Evolutionary conservation across 371 early-diverging fungal species (phyloP).

Genomic region (Synchytrium microbalum): DNA sequence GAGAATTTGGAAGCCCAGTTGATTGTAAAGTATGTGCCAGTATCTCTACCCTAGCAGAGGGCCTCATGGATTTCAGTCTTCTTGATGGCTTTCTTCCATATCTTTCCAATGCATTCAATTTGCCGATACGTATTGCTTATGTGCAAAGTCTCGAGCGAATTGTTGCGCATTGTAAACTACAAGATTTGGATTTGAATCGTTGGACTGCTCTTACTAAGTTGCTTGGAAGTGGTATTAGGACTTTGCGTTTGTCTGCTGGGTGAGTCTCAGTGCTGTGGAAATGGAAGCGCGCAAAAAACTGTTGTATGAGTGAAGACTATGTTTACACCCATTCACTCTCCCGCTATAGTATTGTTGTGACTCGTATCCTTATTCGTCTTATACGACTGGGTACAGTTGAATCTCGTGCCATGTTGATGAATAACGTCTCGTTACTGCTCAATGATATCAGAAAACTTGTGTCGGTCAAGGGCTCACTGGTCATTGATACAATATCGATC

Average conservation of each 20-base stretch:
- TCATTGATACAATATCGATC: neutral
- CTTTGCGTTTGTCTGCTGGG: neutral
- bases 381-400: neutral
- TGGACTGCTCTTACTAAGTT: neutral
- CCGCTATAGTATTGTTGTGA: neutral
- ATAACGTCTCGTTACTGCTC: neutral
- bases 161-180: neutral
- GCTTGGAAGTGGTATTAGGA: neutral
- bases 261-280: neutral
- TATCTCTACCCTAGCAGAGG: neutral
- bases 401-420: neutral
- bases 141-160: neutral
- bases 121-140: neutral
- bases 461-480: neutral
- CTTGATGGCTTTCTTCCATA: neutral
- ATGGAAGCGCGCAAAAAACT: neutral
- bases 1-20: neutral
- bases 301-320: neutral
- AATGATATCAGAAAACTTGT: neutral
- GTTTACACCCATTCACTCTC: too few species aligned
- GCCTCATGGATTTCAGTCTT: neutral
- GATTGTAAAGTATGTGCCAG: neutral
- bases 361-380: neutral
- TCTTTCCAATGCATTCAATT: neutral
- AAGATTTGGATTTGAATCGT: neutral